Base-by-base conservation (phyloP, 2,329 filamentous ascomycete species). In the Graphium sp. region DNA sequence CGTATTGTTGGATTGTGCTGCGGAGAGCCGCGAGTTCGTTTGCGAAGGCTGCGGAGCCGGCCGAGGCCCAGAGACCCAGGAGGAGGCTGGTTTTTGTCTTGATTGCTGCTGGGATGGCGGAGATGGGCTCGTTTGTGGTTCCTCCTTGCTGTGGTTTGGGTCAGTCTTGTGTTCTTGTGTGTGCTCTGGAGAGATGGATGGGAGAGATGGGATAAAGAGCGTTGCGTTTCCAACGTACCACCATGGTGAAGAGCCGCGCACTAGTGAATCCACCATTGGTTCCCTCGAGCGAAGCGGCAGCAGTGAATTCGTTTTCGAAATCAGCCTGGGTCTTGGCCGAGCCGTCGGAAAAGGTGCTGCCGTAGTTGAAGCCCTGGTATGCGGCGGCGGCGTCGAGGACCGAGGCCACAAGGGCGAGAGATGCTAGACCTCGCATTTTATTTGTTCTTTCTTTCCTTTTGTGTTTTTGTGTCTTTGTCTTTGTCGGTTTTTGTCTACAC, bases 41-140 rank as follows among this genome's bases (percentile, higher is more conserved):
- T 47, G 63, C 53, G 49, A 91, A 74, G 14, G 47, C 49, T 5
- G 52, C 58, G 31, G 66, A 56, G 28, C 74, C 74, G 26, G 60
- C 73, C 0, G 81, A 87, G 7, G 72, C 70, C 84, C 84, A 93
- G 28, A 94, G 58, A 39, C 83, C 83, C 9, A 93, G 69, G 8
- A 94, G 66, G 16, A 94, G 65, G 24, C 65, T 63, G 3, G 81
- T 91, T 41, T 82, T 66, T 43, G 81, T 81, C 40, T 64, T 66
- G 51, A 92, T 83, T 42, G 83, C 84, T 24, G 84, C 84, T 23
- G 76, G 77, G 36, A 93, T 82, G 38, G 77, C 80, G 22, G 65
- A 58, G 43, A 78, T 83, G 41, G 71, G 62, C 18, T 62, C 61
- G 52, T 64, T 74, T 37, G 64, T 51, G 5, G 75, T 74, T 37